Evolutionary conservation across 495 filamentous ascomycete species (phyloP).

Genomic region (Margaritispora aquatica): DNA sequence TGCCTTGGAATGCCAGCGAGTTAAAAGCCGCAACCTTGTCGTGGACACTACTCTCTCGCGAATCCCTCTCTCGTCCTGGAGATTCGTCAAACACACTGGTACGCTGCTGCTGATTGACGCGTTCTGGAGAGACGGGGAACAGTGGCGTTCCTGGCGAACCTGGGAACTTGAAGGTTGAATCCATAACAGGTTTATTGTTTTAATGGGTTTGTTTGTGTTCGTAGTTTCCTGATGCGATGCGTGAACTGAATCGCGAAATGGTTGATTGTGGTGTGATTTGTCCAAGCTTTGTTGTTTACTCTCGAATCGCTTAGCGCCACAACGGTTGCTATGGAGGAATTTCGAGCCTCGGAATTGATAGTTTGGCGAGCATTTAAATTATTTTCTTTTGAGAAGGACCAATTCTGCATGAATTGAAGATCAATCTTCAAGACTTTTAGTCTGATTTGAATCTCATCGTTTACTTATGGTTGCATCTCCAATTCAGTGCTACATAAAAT

Average conservation of each 20-base stretch:
- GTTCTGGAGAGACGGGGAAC: constrained; percentile 70
- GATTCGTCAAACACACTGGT: constrained; percentile 18
- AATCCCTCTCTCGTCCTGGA: constrained; percentile 18
- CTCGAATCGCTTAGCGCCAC: neutral
- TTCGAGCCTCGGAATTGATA: no score
- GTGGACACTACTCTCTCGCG: constrained; percentile 68
- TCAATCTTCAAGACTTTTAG: no score
- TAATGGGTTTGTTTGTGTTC: neutral
- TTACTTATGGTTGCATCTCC: neutral
- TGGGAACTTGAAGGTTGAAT: constrained; percentile 19
- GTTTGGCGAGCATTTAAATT: no score
- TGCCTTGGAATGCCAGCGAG: constrained; percentile 55
- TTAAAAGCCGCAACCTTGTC: constrained; percentile 84
- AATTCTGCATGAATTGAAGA: no score
- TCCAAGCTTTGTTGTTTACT: constrained; percentile 5
- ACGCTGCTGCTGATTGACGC: constrained; percentile 67
- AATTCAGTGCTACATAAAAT: neutral
- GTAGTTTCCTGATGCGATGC: neutral
- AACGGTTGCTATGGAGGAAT: constrained; percentile 1
- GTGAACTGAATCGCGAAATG: neutral
- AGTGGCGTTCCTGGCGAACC: constrained; percentile 51
- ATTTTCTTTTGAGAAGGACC: no score
- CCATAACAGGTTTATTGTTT: constrained; percentile 13
- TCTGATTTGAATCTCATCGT: no score
- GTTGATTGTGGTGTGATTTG: neutral